phyloP scores from a whole-genome alignment of 306 rosid genomes.

The Inga oerstediana region DNA sequence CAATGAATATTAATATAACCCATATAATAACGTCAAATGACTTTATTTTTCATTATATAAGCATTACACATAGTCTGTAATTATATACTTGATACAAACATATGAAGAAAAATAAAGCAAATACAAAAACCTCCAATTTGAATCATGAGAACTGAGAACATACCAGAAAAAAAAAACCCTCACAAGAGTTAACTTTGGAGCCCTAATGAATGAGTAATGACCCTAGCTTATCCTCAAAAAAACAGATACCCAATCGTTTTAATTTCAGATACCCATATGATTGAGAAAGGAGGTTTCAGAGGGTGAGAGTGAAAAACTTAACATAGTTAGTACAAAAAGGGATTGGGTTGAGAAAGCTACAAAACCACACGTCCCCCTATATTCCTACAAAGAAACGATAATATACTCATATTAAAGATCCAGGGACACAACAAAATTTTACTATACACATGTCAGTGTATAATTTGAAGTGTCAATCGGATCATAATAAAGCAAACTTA shows the following conservation, averaged over 20 bases:
- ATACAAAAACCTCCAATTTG: constrained; percentile 14
- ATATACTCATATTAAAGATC: background rate
- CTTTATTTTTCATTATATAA: background rate
- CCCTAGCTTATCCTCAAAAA: background rate
- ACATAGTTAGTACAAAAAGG: constrained; percentile 18
- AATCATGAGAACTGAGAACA: background rate
- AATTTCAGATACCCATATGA: background rate
- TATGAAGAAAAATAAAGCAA: background rate
- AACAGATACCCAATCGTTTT: constrained; percentile 15
- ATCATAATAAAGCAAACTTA: background rate
- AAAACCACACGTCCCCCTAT: background rate
- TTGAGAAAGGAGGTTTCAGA: background rate
- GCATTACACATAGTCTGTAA: background rate
- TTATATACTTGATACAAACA: background rate
- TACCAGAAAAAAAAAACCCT: constrained; percentile 17
- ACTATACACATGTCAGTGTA: no score
- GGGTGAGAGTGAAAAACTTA: background rate
- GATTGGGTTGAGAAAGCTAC: background rate
- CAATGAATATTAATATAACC: background rate
- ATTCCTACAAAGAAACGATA: background rate
- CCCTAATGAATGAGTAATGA: background rate
- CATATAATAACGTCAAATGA: background rate
- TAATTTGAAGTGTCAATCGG: background rate
- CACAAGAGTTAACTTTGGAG: constrained; percentile 2
- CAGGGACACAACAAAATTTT: background rate